phyloP scores from a whole-genome alignment of 192 early-diverging fungal species.

The Coemansia reversa region DNA sequence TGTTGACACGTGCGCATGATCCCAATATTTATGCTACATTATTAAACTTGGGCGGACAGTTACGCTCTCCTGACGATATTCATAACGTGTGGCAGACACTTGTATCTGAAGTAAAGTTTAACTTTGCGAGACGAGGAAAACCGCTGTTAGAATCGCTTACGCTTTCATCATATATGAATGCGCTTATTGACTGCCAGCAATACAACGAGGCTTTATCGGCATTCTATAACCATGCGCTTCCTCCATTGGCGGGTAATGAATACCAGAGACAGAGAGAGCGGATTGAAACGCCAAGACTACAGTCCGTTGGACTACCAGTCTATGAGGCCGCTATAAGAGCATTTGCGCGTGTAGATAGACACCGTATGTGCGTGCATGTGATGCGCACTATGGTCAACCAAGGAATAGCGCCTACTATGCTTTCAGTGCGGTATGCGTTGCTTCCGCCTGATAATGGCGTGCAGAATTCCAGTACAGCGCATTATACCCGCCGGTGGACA shows the following conservation, averaged over 20 bases:
- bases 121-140: neutral
- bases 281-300: slow-evolving; percentile 8
- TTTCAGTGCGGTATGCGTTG: slow-evolving; percentile 34
- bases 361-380: slow-evolving; percentile 27
- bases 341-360: slow-evolving; percentile 33
- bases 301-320: slow-evolving; percentile 17
- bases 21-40: slow-evolving; percentile 38
- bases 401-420: slow-evolving; percentile 29
- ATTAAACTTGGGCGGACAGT: slow-evolving; percentile 18
- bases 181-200: slow-evolving; percentile 27
- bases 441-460: slow-evolving; percentile 27
- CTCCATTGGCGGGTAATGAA: neutral
- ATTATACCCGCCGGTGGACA: slow-evolving; percentile 30
- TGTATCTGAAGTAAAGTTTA: slow-evolving; percentile 11
- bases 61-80: slow-evolving; percentile 16
- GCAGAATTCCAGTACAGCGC: neutral
- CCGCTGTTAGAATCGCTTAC: slow-evolving; percentile 35
- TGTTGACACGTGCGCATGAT: slow-evolving; percentile 23
- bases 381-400: slow-evolving; percentile 26
- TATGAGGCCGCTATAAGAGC: slow-evolving; percentile 38
- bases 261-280: neutral
- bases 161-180: slow-evolving; percentile 41
- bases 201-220: slow-evolving; percentile 31
- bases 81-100: slow-evolving; percentile 36
- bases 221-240: slow-evolving; percentile 23